Percentiles rank a stretch among this genome's conserved stretches.
phyloP scores from a whole-genome alignment of 805 yeast species.

The Clavispora phyllophila region DNA sequence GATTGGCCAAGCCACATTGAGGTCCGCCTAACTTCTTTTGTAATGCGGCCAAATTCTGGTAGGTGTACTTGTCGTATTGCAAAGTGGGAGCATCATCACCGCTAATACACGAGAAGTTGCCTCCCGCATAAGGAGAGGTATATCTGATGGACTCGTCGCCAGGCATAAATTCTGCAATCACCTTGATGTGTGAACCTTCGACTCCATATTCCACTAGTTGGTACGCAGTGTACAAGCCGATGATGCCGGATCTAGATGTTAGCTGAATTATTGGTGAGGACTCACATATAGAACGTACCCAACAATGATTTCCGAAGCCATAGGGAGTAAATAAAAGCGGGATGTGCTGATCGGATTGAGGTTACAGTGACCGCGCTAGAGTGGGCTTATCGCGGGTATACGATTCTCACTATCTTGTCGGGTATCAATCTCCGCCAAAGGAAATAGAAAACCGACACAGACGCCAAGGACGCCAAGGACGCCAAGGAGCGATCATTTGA shows the following conservation, averaged over 20 bases:
- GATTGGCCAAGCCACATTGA: conserved; percentile 48
- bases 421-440: too few relatives aligned
- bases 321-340: background rate
- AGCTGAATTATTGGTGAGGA: conserved; percentile 1
- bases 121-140: conserved; percentile 76
- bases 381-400: background rate
- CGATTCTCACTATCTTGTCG: too few relatives aligned
- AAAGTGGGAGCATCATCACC: conserved; percentile 46
- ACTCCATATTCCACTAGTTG: conserved; percentile 47
- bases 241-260: conserved; percentile 14
- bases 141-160: conserved; percentile 73
- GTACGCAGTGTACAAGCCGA: conserved; percentile 82
- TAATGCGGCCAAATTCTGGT: conserved; percentile 40
- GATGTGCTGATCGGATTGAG: too few relatives aligned
- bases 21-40: conserved; percentile 47
- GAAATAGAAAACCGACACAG: too few relatives aligned
- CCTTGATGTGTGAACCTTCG: conserved; percentile 40
- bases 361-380: too few relatives aligned
- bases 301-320: background rate
- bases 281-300: background rate
- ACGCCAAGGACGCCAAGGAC: too few relatives aligned
- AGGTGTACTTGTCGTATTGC: conserved; percentile 53
- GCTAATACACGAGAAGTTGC: conserved; percentile 43
- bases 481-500: too few relatives aligned
- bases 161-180: conserved; percentile 64